Evolutionary conservation across 306 rosid genomes (phyloP).

Genomic region (Sesbania bispinosa): DNA sequence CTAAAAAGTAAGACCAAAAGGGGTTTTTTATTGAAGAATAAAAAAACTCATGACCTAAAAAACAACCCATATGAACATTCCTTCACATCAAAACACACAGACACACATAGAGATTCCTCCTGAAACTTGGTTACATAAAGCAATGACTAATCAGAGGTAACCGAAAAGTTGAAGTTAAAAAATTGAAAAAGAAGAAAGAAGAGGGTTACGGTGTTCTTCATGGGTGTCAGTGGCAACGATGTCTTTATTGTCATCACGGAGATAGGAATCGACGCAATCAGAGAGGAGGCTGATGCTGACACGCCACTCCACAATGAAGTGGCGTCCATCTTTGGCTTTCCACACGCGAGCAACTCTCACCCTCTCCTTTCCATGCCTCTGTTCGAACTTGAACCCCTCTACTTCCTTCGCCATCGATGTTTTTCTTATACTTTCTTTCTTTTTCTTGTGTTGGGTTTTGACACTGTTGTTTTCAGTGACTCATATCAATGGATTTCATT

Average conservation of each 20-base stretch:
- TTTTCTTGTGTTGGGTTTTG: too few relatives aligned
- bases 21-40: too few relatives aligned
- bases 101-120: background rate
- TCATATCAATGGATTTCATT: background rate
- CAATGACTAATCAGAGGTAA: background rate
- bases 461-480: too few relatives aligned
- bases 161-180: background rate
- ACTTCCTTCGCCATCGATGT: constrained; percentile 37
- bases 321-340: constrained; percentile 53
- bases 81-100: too few relatives aligned
- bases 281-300: constrained; percentile 72
- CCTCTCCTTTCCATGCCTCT: constrained; percentile 79
- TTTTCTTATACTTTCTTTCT: background rate
- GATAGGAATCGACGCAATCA: constrained; percentile 65
- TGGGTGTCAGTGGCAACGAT: constrained; percentile 89
- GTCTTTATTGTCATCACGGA: constrained; percentile 66
- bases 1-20: too few relatives aligned
- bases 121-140: background rate
- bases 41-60: too few relatives aligned
- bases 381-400: constrained; percentile 69
- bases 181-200: background rate
- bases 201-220: constrained; percentile 75
- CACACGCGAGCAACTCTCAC: constrained; percentile 88
- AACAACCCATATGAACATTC: too few relatives aligned
- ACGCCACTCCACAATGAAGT: constrained; percentile 81